Conservation (phyloP, 1,139 yeast species). For the Yamadazyma dendronema region DNA sequence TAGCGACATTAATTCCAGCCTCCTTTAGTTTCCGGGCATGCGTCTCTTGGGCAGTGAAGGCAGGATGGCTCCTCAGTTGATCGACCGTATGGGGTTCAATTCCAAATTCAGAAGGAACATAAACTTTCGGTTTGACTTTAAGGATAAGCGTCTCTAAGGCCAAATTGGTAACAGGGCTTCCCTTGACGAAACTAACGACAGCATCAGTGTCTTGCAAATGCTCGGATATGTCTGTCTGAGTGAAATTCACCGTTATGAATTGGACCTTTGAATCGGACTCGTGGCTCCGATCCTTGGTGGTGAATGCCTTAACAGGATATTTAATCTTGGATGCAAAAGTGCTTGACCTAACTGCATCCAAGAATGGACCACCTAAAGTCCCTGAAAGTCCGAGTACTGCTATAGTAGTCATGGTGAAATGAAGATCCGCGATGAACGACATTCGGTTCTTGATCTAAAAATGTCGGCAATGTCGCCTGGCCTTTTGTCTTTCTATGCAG, state of each 20-base stretch:
- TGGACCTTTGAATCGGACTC: slow-evolving; percentile 36
- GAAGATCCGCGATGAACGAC: too few relatives aligned
- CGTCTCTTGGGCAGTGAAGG: neutral
- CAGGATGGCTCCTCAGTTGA: neutral
- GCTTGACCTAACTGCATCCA: slow-evolving; percentile 43
- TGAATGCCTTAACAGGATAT: slow-evolving; percentile 43
- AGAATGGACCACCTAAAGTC: slow-evolving; percentile 44
- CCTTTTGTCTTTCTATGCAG: too few relatives aligned
- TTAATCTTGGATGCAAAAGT: slow-evolving; percentile 40
- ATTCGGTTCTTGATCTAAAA: too few relatives aligned
- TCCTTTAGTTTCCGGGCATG: slow-evolving; percentile 42
- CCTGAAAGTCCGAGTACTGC: slow-evolving; percentile 59
- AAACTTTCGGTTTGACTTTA: slow-evolving; percentile 48
- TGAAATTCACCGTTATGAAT: slow-evolving; percentile 32
- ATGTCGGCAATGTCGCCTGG: too few relatives aligned
- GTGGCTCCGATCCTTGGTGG: slow-evolving; percentile 32
- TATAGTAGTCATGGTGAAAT: slow-evolving; percentile 24
- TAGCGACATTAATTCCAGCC: slow-evolving; percentile 52
- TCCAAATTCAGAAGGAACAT: slow-evolving; percentile 66
- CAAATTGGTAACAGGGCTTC: slow-evolving; percentile 23
- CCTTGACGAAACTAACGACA: slow-evolving; percentile 44
- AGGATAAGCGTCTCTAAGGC: slow-evolving; percentile 33
- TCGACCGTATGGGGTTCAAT: slow-evolving; percentile 22
- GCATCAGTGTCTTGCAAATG: slow-evolving; percentile 51
- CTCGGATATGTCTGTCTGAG: slow-evolving; percentile 23